These are phyloP conservation scores for Pichia nanzhaoensis DNA, from an alignment of 805 yeast genomes.

Conservation along the genomic window DNA sequence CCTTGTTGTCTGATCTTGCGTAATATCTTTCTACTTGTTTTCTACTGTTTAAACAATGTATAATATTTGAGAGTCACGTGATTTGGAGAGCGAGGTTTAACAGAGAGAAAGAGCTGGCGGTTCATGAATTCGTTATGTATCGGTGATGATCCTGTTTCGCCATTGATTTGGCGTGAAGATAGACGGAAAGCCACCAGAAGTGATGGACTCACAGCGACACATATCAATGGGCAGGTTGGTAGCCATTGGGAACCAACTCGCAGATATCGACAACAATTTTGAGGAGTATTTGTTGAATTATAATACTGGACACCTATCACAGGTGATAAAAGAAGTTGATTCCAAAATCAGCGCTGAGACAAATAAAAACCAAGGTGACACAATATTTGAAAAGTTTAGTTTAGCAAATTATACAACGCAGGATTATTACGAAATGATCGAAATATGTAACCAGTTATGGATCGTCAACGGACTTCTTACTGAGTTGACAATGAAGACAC, in stretches of 20 bases:
- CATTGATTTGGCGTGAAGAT: no score
- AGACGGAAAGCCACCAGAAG: not conserved
- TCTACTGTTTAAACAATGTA: no score
- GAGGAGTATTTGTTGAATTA: conserved; percentile 11
- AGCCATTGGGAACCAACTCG: not conserved
- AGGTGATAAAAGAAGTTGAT: not conserved
- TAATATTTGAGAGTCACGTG: no score
- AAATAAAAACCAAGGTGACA: not conserved
- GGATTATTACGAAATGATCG: conserved; percentile 22
- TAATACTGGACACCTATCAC: conserved; percentile 7
- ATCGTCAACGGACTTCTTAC: conserved; percentile 25
- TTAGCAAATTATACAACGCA: not conserved
- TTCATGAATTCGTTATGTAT: no score
- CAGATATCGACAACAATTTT: conserved; percentile 8
- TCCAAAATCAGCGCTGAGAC: not conserved
- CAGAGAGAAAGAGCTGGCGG: no score
- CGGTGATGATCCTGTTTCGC: no score
- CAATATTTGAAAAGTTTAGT: not conserved
- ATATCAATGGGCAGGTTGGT: not conserved
- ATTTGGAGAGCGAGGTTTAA: no score
- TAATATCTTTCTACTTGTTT: no score
- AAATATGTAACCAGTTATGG: conserved; percentile 29
- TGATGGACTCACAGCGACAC: not conserved
- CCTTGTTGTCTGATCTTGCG: conserved; percentile 33
- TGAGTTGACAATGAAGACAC: conserved; percentile 16